Evolutionary conservation across 352 stramenopile genomes (phyloP).

Genomic region (Phytophthora podocarpi): DNA sequence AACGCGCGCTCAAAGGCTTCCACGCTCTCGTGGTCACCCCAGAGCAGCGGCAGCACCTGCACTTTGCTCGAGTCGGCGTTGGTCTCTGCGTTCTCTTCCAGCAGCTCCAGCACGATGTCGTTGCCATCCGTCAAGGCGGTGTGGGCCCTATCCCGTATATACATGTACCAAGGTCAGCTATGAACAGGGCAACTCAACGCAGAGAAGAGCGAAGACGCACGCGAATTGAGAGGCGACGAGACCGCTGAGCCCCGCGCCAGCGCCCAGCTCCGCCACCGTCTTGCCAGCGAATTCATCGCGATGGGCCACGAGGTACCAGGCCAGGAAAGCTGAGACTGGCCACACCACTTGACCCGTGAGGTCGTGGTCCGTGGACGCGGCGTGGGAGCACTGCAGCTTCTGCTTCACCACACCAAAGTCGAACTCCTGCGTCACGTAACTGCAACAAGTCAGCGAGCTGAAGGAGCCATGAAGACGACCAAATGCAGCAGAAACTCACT

Average conservation of each 20-base stretch:
- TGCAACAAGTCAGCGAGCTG: conserved; percentile 4
- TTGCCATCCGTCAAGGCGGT: conserved; percentile 74
- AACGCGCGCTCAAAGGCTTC: conserved; percentile 53
- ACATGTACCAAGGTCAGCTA: conserved; percentile 9
- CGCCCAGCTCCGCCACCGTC: conserved; percentile 57
- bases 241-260: conserved; percentile 58
- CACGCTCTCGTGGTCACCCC: conserved; percentile 53
- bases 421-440: conserved; percentile 56
- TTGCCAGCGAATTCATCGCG: conserved; percentile 44
- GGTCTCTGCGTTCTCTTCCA: conserved; percentile 46
- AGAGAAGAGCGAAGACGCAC: conserved; percentile 31
- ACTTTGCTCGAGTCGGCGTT: conserved; percentile 42
- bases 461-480: not conserved
- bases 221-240: conserved; percentile 67
- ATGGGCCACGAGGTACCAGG: conserved; percentile 49
- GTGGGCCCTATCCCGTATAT: conserved; percentile 33
- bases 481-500: conserved; percentile 32
- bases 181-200: not conserved
- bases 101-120: conserved; percentile 67
- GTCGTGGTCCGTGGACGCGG: conserved; percentile 74
- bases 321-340: conserved; percentile 68
- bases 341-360: conserved; percentile 81
- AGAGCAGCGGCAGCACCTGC: conserved; percentile 47
- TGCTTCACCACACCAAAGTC: conserved; percentile 56
- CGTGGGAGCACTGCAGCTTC: conserved; percentile 50